These are phyloP conservation scores for Hypocreales sp. DNA, from an alignment of 2,329 filamentous ascomycete species.

Conservation along the genomic window DNA sequence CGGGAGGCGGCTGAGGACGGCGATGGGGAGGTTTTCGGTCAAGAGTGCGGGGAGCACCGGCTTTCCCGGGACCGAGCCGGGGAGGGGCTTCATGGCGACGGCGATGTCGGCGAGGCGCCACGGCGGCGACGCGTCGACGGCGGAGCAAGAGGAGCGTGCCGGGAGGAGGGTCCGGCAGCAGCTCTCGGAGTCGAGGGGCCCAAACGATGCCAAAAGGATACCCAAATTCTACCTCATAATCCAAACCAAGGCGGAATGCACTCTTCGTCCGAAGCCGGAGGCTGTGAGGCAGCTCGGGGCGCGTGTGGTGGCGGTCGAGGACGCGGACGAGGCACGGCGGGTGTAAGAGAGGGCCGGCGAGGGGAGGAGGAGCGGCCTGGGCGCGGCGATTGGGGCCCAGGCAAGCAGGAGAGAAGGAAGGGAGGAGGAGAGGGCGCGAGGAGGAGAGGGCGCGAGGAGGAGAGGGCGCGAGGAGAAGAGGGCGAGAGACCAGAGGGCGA, in stretches of 20 bases:
- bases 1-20: conserved; percentile 25
- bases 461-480: too few relatives aligned
- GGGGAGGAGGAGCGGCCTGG: too few relatives aligned
- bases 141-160: too few relatives aligned
- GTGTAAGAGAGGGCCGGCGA: conserved; percentile 5
- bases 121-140: conserved; percentile 2
- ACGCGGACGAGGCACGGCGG: too few relatives aligned
- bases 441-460: neutral
- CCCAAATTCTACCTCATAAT: conserved; percentile 21
- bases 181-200: neutral
- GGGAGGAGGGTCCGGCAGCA: neutral
- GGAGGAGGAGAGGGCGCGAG: neutral
- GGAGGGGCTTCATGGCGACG: conserved; percentile 20
- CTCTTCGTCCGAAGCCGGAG: too few relatives aligned
- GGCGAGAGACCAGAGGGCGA: too few relatives aligned
- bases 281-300: too few relatives aligned
- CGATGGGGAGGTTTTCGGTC: conserved; percentile 24
- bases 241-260: conserved; percentile 7
- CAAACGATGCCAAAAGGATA: conserved; percentile 13
- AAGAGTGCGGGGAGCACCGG: conserved; percentile 23
- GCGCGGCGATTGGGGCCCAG: too few relatives aligned
- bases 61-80: conserved; percentile 21
- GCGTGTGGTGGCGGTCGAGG: too few relatives aligned
- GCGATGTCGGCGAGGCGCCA: conserved; percentile 4
- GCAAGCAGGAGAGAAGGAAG: conserved; percentile 5